A percentile compares a stretch with the other conserved stretches of the same genome.
phyloP scores from a whole-genome alignment of 768 basidiomycete species.

The Hygrocybe coccinea region DNA sequence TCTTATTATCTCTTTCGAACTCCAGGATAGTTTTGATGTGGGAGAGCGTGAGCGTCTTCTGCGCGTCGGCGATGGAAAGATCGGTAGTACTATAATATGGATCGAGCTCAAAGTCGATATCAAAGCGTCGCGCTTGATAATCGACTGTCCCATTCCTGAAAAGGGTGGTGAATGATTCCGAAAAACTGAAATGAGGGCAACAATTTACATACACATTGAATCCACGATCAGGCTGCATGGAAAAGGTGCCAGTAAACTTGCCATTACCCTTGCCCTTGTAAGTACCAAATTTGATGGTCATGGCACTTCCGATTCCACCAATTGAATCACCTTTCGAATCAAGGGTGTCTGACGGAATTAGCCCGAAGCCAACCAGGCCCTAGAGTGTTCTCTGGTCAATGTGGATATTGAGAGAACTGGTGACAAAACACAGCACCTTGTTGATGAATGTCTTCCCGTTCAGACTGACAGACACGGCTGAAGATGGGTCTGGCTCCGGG shows the following conservation, averaged over 20 bases:
- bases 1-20: slow-evolving; percentile 41
- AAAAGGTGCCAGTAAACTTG: slow-evolving; percentile 40
- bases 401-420: neutral
- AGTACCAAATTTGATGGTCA: slow-evolving; percentile 49
- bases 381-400: slow-evolving; percentile 17
- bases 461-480: slow-evolving; percentile 28
- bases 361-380: slow-evolving; percentile 57
- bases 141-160: slow-evolving; percentile 49
- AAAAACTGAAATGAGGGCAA: neutral
- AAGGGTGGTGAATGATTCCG: neutral
- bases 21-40: slow-evolving; percentile 50
- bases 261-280: slow-evolving; percentile 34
- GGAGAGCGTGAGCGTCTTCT: slow-evolving; percentile 45
- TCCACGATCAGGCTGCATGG: slow-evolving; percentile 51
- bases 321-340: slow-evolving; percentile 58
- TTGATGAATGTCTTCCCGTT: slow-evolving; percentile 41
- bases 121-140: slow-evolving; percentile 61
- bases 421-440: slow-evolving; percentile 27
- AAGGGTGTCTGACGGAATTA: slow-evolving; percentile 52
- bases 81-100: slow-evolving; percentile 48
- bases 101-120: slow-evolving; percentile 50
- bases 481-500: neutral
- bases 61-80: slow-evolving; percentile 46
- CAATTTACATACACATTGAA: slow-evolving; percentile 47
- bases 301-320: slow-evolving; percentile 61